Conservation (phyloP, 306 rosid species). For the Cicer chorassanicum region DNA sequence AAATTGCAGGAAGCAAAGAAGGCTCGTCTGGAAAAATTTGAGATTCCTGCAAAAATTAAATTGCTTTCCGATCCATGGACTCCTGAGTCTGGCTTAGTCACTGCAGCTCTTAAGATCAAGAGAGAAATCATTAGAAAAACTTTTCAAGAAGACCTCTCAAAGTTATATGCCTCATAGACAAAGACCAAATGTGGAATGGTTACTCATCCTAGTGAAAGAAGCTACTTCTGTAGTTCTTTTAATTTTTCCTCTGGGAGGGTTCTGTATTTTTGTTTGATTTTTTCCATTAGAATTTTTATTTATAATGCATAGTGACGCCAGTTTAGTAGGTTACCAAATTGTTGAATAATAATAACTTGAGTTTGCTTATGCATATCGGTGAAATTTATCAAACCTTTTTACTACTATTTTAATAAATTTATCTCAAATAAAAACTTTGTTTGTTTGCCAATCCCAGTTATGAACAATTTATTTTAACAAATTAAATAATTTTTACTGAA, state of each 20-base stretch:
- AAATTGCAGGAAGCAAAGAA: conserved; percentile 80
- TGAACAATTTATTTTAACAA: neutral
- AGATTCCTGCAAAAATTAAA: conserved; percentile 81
- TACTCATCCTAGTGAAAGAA: conserved; percentile 31
- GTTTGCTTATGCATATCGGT: conserved; percentile 29
- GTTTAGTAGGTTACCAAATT: conserved; percentile 38
- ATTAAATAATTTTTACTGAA: neutral
- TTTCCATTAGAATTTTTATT: conserved; percentile 3
- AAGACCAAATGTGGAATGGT: conserved; percentile 25
- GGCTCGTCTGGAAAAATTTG: conserved; percentile 78
- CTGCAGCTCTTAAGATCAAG: conserved; percentile 95
- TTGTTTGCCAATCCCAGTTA: neutral
- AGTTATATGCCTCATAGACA: conserved; percentile 58
- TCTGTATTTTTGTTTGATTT: conserved; percentile 35
- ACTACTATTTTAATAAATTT: neutral
- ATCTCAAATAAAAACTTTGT: neutral
- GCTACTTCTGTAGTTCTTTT: neutral
- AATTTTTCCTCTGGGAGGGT: neutral
- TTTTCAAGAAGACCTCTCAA: conserved; percentile 67
- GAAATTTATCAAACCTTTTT: conserved; percentile 9
- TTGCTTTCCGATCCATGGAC: conserved; percentile 81
- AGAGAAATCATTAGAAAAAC: conserved; percentile 80
- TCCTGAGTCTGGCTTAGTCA: conserved; percentile 87
- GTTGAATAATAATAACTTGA: conserved; percentile 29
- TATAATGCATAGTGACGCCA: conserved; percentile 34